Base-by-base conservation (phyloP, 106 monocot genomes). In the Vanilla planifolia region DNA sequence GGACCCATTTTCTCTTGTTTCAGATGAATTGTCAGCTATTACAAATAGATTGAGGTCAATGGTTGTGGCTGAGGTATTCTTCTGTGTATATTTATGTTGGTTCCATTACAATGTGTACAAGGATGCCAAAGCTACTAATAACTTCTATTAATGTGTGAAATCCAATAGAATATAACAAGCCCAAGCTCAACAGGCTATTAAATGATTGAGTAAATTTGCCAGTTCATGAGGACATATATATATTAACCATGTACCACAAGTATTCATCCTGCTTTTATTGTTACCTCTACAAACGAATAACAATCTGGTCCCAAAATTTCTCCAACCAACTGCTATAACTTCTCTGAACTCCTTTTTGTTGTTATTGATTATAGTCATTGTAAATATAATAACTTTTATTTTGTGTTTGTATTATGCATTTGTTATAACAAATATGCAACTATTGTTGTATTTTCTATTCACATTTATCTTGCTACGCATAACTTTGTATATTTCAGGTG, bases 1-100 rank as follows among this genome's bases (percentile, higher is more conserved):
- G 23, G 95, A 96, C 48, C 95, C 95, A 26, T 96, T 96, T 73
- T 83, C 86, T 22, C 73, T 96, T 51, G 95, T 96, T 62, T 83
- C 90, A 20, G 90, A 96, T 77, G 95, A 96, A 67, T 59, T 96
- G 29, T 89, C 95, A 33, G 56, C 72, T 28, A 55, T 96, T 72
- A 81, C 84, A 16, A 69, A 90, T 57, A 90, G 79, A 64, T 70
- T 96, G 61, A 80, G 95, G 1, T 68, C 80, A 17, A 89, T 86
- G 83, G 84, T 96, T 32, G 69, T 82, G 81, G 71, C 83, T 57
- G 90, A 89, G 86, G 81, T 96, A 15, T 45, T 20, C 6, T 24
- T 48, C 47, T 22, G 19, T 21, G 20, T 27, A 27, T 28, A 24
- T 28, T 51, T 27, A 0, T 11, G 51, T 11, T 51, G 27, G 14